Evolutionary conservation across 345 rosid genomes (phyloP), one percentile per base, ranked within the genome.

Genomic region (Triadica sebifera): DNA sequence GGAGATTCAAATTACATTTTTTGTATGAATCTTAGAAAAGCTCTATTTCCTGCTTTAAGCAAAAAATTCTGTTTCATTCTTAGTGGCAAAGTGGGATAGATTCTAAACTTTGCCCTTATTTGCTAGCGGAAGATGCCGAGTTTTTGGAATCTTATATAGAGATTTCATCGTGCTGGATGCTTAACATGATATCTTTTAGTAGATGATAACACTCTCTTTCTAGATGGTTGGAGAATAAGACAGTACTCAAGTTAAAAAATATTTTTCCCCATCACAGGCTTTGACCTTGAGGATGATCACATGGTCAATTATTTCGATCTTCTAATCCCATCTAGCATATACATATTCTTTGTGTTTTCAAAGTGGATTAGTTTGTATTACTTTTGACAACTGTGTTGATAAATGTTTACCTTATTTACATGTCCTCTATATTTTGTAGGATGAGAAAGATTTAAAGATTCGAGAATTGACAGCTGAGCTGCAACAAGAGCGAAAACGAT

Each of bases 381-480:
- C 43, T 11, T 25, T 43, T 38, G 3, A n/a, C 57, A 19, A 53
- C 10, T 57, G 9, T 41, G 39, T 70, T 39, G 7, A 1, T 20
- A 4, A 19, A 52, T 49, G 9, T n/a, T 71, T 19, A 71, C 34
- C 50, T 56, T 50, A 12, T 50, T 2, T 5, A 65, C 47, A 10
- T 57, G 24, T 22, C 72, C 69, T 37, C 8, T 24, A 19, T 59
- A 50, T 52, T 67, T 55, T 73, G 20, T 53, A 85, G 89, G 91
- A 87, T 72, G 91, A 84, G 71, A 87, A 86, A 83, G 91, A 87
- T 77, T 70, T 79, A 51, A 84, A 82, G 79, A 86, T 84, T 41
- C 80, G 84, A 51, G 91, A 87, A 65, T 76, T 88, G 79, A 83
- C 87, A 29, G 87, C 87, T 5, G 87, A 84, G 77, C 71, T 91